phyloP scores from a whole-genome alignment of 2,329 filamentous ascomycete species.

The Orbilia ellipsospora region DNA sequence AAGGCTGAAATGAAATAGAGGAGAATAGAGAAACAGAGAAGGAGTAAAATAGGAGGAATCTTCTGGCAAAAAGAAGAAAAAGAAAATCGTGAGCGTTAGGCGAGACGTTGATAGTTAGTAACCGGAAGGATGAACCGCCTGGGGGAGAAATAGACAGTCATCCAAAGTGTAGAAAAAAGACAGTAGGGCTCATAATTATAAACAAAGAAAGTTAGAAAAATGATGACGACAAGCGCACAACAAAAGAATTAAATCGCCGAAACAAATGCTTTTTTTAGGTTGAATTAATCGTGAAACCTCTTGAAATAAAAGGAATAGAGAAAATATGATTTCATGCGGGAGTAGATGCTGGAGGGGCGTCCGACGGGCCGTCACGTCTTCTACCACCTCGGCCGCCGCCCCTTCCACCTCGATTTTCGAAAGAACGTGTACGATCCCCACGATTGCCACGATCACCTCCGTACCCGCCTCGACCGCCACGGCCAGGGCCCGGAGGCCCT shows the following conservation, averaged over 20 bases:
- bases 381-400: constrained; percentile 68
- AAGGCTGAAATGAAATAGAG: too few species aligned
- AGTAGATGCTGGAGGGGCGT: constrained; percentile 34
- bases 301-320: background rate
- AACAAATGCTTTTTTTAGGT: constrained; percentile 45
- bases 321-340: constrained; percentile 23
- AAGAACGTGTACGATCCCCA: constrained; percentile 64
- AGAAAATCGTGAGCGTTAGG: too few species aligned
- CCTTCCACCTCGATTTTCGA: constrained; percentile 61
- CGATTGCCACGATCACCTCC: constrained; percentile 69
- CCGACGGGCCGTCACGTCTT: constrained; percentile 45
- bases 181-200: constrained; percentile 43
- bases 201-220: constrained; percentile 39
- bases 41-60: too few species aligned
- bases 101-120: background rate
- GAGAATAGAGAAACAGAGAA: too few species aligned
- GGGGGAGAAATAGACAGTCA: background rate
- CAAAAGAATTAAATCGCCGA: constrained; percentile 26
- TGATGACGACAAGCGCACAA: constrained; percentile 14
- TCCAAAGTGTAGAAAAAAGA: constrained; percentile 9
- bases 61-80: too few species aligned
- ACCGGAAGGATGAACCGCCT: background rate
- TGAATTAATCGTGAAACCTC: constrained; percentile 9
- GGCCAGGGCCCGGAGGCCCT: constrained; percentile 60
- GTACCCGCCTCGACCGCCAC: constrained; percentile 69